Evolutionary conservation across 23 red algal genomes (phyloP).

Genomic region (Agarophyton chilense): DNA sequence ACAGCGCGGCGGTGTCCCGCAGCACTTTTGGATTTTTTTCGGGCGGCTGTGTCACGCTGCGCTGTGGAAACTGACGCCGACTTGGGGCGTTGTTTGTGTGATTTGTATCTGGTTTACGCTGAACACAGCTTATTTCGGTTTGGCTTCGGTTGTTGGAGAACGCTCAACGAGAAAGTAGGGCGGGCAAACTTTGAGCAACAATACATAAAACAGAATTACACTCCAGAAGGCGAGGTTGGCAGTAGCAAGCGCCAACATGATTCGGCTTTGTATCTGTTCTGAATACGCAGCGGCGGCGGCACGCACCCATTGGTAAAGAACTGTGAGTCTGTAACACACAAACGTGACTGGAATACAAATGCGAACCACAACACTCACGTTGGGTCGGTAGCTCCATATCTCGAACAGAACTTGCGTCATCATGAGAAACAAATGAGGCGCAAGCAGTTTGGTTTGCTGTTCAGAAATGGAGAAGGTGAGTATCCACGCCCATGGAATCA

Average conservation of each 20-base stretch:
- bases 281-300: not conserved
- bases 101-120: too few relatives aligned
- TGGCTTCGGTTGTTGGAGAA: not conserved
- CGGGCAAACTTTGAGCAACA: conserved; percentile 68
- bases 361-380: conserved; percentile 26
- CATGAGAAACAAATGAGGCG: conserved; percentile 69
- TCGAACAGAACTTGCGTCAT: conserved; percentile 75
- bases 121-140: too few relatives aligned
- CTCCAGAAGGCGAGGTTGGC: conserved; percentile 51
- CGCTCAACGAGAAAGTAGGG: conserved; percentile 32
- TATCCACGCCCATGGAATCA: conserved; percentile 62
- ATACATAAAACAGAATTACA: conserved; percentile 50
- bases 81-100: too few relatives aligned
- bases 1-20: not conserved
- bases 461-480: not conserved
- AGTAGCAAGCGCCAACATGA: conserved; percentile 17
- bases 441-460: conserved; percentile 2
- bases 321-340: conserved; percentile 24
- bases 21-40: not conserved
- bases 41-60: not conserved
- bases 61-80: too few relatives aligned
- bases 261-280: not conserved
- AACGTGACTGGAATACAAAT: conserved; percentile 49
- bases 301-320: conserved; percentile 34
- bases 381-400: conserved; percentile 50